Base-by-base conservation (phyloP, 2,329 filamentous ascomycete genomes). In the Botrytis medusae region DNA sequence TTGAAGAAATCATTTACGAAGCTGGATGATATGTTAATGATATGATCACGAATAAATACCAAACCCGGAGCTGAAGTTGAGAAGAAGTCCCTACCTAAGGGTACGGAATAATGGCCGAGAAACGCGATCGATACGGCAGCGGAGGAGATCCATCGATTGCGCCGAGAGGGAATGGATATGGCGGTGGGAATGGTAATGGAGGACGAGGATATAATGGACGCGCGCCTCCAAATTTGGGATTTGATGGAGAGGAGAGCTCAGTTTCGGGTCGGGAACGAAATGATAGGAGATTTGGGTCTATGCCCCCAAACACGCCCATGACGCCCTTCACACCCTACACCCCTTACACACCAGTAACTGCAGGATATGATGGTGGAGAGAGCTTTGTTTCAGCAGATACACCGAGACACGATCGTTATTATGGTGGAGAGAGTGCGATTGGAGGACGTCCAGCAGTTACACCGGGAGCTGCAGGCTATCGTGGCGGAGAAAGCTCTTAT, bases 281-380 rank as follows among this genome's bases (percentile, higher is more conserved):
- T 44, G 34, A 65, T 37, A 61, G 65, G 34, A 67, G 70, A 57
- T 54, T 46, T 25, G 48, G 20, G 20, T 72, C 60, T 22, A 72
- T n/a, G n/a, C 70, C 70, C 37, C 70, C 70, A 72, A 72, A 72
- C 51, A 72, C 70, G 44, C 70, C 70, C 29, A 72, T 72, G 46
- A 67, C 70, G 42, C 70, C 70, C 18, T 54, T 54, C 61, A 64
- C 69, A 57, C 69, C 69, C 32, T 63, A 42, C 14, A 71, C 69
- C 25, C 60, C 69, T 42, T 64, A 54, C 22, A 72, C 70, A n/a
- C 61, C 70, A 42, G 37, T 40, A 54, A 72, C 70, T 37, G 34
- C 51, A 48, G 70, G 60, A 42, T 72, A 72, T 57, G 70, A 67
- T 57, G 70, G 70, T 4, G 70, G n/a, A 25, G 70, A 72, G 61